Evolutionary conservation across 306 rosid species (phyloP), one percentile per base, ranked within the genome.

Genomic region (Quercus cerris): DNA sequence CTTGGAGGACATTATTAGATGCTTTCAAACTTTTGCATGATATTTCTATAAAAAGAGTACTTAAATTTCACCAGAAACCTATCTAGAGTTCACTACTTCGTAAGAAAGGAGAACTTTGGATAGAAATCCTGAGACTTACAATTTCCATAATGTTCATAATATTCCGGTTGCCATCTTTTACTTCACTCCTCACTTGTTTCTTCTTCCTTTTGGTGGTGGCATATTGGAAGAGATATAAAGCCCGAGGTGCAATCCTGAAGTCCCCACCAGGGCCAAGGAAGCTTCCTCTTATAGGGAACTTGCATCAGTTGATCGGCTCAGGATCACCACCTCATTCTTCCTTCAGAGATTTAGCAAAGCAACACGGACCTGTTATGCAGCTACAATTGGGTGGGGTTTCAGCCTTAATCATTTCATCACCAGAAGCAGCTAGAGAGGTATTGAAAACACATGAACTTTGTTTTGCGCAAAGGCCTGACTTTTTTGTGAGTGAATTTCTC

Each of bases 341-440:
- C 46, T 20, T 78, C 2, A 69, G 72, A 74, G 22, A 69, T 28
- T 70, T 84, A 76, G 77, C 83, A 55, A 20, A 51, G 22, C 71
- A 20, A 38, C 61, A 86, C 75, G 89, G 89, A 1, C 81, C 80
- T 30, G 52, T 86, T 15, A 59, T 86, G 51, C 85, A 83, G 28
- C 79, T 86, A 0, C 56, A 81, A 64, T 56, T 83, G 6, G 86
- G 81, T 4, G 86, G 75, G n/a, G 55, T 23, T 5, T 83, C 35
- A 1, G 9, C 5, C 6, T 17, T 78, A 22, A 51, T 81, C 1
- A 20, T 84, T 51, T 81, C 87, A 4, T 84, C 86, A 11, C 64
- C 86, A 5, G 77, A 81, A 28, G 33, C 20, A 20, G 87, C 87
- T 5, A 72, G 15, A 6, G 81, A 87, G 31, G 62, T 87, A 6